phyloP scores from a whole-genome alignment of 2,329 filamentous ascomycete species.

The Nothophaeocryptopus gaeumannii region DNA sequence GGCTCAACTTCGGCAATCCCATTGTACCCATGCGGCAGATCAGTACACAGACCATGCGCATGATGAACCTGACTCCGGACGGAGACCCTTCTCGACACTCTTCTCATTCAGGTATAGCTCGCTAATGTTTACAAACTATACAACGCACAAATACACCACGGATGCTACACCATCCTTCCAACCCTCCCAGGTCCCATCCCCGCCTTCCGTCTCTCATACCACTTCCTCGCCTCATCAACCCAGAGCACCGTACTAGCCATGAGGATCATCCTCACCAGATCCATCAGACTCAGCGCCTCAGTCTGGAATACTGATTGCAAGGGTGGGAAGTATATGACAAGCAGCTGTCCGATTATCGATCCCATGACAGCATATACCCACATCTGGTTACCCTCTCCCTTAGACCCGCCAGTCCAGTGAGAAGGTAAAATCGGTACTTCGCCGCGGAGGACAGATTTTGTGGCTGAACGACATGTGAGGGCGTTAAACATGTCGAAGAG shows the following conservation, averaged over 20 bases:
- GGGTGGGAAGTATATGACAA: conserved; percentile 93
- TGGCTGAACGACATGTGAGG: conserved; percentile 84
- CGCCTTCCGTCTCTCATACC: conserved; percentile 53
- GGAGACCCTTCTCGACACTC: too few relatives aligned
- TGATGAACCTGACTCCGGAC: too few relatives aligned
- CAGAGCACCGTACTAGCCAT: conserved; percentile 91
- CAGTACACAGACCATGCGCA: too few relatives aligned
- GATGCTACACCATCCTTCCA: conserved; percentile 7
- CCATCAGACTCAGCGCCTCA: conserved; percentile 71
- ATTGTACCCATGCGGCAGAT: too few relatives aligned
- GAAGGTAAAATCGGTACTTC: conserved; percentile 51
- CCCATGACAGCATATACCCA: conserved; percentile 95
- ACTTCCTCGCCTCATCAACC: conserved; percentile 90
- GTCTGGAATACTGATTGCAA: conserved; percentile 95
- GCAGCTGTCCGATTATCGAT: conserved; percentile 77
- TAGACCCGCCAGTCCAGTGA: conserved; percentile 8
- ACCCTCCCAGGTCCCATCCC: not conserved
- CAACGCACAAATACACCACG: not conserved
- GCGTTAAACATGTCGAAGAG: conserved; percentile 99
- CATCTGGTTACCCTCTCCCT: conserved; percentile 67
- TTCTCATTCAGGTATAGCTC: too few relatives aligned
- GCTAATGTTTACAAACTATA: not conserved
- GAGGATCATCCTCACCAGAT: conserved; percentile 68
- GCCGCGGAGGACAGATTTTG: conserved; percentile 81
- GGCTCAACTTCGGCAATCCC: too few relatives aligned